Percentiles rank a stretch among this genome's conserved stretches.
phyloP scores from a whole-genome alignment of 2,329 filamentous ascomycete species.

The Fusarium veterinarium region DNA sequence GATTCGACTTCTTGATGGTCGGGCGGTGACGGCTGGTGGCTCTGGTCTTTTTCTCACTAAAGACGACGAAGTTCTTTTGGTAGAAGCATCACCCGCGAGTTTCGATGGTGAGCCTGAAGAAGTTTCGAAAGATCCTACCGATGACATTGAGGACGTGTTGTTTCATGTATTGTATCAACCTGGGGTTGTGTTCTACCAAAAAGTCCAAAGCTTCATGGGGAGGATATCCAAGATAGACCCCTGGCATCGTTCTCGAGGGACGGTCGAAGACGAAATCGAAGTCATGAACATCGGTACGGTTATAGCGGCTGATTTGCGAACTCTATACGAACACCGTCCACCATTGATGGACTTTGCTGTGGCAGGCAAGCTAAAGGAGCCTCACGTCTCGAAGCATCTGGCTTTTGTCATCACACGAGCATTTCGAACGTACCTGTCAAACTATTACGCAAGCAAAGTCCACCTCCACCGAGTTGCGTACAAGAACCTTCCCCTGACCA shows the following conservation, averaged over 20 bases:
- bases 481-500: constrained; percentile 62
- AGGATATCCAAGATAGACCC: constrained; percentile 67
- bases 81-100: constrained; percentile 56
- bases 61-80: constrained; percentile 59
- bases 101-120: constrained; percentile 48
- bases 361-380: constrained; percentile 60
- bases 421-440: constrained; percentile 67
- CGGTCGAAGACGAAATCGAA: constrained; percentile 68
- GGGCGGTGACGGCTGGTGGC: constrained; percentile 66
- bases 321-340: constrained; percentile 62
- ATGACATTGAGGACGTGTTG: constrained; percentile 61
- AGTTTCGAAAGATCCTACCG: constrained; percentile 35
- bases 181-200: constrained; percentile 67
- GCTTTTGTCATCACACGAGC: constrained; percentile 62
- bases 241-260: constrained; percentile 66
- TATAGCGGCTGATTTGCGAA: constrained; percentile 63
- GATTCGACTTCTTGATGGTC: constrained; percentile 66
- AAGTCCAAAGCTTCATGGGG: constrained; percentile 68
- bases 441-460: constrained; percentile 67
- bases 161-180: constrained; percentile 67
- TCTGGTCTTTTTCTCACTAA: constrained; percentile 64
- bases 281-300: constrained; percentile 65
- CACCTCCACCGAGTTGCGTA: constrained; percentile 69
- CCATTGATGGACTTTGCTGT: constrained; percentile 67
- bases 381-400: constrained; percentile 60